Evolutionary conservation across 2,329 filamentous ascomycete genomes (phyloP), one percentile per base, ranked within the genome.

Genomic region (Calonectria honghensis): DNA sequence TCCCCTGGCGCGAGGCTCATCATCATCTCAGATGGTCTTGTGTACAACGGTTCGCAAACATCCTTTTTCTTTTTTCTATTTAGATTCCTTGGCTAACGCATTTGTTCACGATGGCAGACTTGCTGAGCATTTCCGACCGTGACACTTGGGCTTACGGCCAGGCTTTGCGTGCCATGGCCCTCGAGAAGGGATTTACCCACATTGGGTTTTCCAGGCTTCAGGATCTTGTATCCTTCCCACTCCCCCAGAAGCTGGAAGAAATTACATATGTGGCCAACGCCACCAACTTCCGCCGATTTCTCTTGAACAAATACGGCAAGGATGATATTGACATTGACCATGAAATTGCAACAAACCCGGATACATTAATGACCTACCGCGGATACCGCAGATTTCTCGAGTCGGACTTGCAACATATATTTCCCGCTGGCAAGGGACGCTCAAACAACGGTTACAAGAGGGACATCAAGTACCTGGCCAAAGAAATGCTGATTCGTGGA

Each of bases 21-120:
- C 20, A 89, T 91, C 41, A 85, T 89, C 11, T 90, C 89, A 0
- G 89, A 91, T 76, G 89, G 89, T 0, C 83, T 91, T 16, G 87
- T 88, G 1, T 91, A 90, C 54, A 90, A 90, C 72, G 89, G 88
- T 89, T 37, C 16, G 83, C 77, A 48, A 32, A 79, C 24, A 24
- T 24, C 24, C 24, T 24, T 24, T 24, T 24, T 24, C 2, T 2
- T 24, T 24, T 24, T 24, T 24, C 24, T 24, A 24, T 24, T 18
- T 27, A 10, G 7, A 64, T 27, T 16, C 20, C 41, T 7, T 48
- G 6, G 7, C 41, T 48, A 24, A 37, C 57, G 6, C 2, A 64
- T 11, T 1, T 2, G 4, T 10, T 48, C 37, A 29, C 35, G 83
- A 29, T 51, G 18, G 16, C 20, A 89, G 88, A 90, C 61, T 80